phyloP scores from a whole-genome alignment of 2,329 filamentous ascomycete species.

The Paecilomyces dactylethromorphus region DNA sequence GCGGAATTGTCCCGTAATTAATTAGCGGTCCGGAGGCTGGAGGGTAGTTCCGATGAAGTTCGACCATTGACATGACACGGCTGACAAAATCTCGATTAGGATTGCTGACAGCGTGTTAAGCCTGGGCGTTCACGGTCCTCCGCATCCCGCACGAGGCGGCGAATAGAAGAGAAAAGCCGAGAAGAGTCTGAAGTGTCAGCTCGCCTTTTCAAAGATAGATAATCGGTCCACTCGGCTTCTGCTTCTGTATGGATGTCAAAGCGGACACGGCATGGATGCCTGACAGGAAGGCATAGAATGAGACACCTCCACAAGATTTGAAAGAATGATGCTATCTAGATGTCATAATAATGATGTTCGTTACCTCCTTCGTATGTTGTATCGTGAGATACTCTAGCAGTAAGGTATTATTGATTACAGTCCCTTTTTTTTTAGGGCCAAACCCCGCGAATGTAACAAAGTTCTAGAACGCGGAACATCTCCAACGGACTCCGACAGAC shows the following conservation, averaged over 20 bases:
- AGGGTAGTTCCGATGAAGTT: too few relatives aligned
- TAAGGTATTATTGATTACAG: background rate
- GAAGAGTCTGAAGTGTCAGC: too few relatives aligned
- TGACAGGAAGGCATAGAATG: background rate
- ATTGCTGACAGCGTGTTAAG: too few relatives aligned
- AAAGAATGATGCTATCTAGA: background rate
- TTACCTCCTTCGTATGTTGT: background rate
- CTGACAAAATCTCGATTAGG: too few relatives aligned
- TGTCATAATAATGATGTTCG: background rate
- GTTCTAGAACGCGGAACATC: background rate
- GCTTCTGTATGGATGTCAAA: background rate
- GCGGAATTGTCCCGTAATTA: too few relatives aligned
- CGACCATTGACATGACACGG: too few relatives aligned
- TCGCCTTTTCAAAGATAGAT: too few relatives aligned
- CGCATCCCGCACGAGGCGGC: too few relatives aligned
- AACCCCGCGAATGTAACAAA: background rate
- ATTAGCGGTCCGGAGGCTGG: too few relatives aligned
- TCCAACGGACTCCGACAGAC: background rate
- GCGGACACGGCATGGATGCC: background rate
- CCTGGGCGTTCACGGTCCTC: too few relatives aligned
- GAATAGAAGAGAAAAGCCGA: too few relatives aligned
- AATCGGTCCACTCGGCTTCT: too few relatives aligned
- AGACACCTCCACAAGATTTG: background rate
- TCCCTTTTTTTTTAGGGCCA: background rate
- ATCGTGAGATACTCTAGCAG: background rate